phyloP scores from a whole-genome alignment of 1,284 basidiomycete genomes.

The Entoloma clypeatum region DNA sequence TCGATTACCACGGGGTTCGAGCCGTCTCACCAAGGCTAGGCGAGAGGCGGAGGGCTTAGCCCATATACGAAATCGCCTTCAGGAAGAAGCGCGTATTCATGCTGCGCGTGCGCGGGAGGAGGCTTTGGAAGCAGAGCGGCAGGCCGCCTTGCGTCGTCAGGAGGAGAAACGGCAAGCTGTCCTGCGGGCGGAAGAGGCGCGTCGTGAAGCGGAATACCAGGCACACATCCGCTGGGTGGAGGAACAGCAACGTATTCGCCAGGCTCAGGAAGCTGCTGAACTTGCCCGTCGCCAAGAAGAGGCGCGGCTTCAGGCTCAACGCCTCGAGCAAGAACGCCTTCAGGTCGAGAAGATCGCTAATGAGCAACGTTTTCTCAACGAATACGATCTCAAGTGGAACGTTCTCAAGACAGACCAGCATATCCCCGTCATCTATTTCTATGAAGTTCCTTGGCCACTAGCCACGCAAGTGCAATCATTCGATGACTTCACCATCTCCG shows the following conservation, averaged over 20 bases:
- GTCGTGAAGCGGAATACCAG: background rate
- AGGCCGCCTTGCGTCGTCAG: constrained; percentile 3
- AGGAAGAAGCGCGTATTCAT: background rate
- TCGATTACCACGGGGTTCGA: no score
- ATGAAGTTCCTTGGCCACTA: constrained; percentile 49
- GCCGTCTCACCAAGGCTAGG: background rate
- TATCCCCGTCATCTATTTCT: constrained; percentile 19
- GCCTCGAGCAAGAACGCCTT: no score
- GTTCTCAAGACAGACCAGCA: constrained; percentile 26
- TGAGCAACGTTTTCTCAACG: constrained; percentile 3
- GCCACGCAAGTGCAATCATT: constrained; percentile 23
- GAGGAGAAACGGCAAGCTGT: constrained; percentile 6
- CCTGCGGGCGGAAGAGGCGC: constrained; percentile 2
- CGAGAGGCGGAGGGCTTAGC: background rate
- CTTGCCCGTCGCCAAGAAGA: constrained; percentile 4
- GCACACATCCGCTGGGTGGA: constrained; percentile 2
- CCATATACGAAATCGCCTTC: no score
- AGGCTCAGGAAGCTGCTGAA: constrained; percentile 3
- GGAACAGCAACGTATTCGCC: constrained; percentile 8
- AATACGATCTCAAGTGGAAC: constrained; percentile 40
- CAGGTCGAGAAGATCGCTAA: background rate
- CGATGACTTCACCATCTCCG: constrained; percentile 20
- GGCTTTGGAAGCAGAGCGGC: background rate
- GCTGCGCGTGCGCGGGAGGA: constrained; percentile 2
- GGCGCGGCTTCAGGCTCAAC: background rate